A percentile compares a stretch with the other conserved stretches of the same genome.
These are phyloP conservation scores for Viridothelium virens DNA, from an alignment of 495 filamentous ascomycete species.

Conservation along the genomic window DNA sequence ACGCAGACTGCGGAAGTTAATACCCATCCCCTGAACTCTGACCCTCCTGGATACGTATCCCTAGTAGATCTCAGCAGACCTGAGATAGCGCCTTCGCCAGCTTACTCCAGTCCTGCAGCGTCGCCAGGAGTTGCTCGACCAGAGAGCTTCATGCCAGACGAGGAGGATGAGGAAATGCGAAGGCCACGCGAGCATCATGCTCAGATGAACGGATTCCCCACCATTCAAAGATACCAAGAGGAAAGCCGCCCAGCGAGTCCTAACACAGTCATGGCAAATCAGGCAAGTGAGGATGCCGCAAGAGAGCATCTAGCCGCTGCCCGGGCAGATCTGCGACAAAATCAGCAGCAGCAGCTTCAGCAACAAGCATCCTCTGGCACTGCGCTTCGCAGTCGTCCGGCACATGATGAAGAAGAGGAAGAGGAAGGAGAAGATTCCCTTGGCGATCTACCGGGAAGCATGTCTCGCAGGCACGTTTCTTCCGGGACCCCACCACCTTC, in stretches of 20 bases:
- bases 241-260: constrained; percentile 5
- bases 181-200: not conserved
- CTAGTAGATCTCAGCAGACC: not conserved
- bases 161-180: constrained; percentile 1
- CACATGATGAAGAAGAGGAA: not conserved
- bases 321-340: not conserved
- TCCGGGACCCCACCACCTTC: not conserved
- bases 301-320: constrained; percentile 1
- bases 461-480: not conserved
- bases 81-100: not conserved
- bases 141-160: not conserved
- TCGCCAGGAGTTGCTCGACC: not conserved
- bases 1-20: not conserved
- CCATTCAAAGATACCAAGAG: not conserved
- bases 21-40: not conserved
- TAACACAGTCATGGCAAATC: not conserved
- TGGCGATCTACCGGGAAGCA: not conserved
- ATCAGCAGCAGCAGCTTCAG: not conserved
- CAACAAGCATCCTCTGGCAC: not conserved
- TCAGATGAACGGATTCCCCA: not conserved
- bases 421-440: constrained; percentile 1
- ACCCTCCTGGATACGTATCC: not conserved
- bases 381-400: not conserved
- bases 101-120: not conserved
- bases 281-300: not conserved